phyloP scores from a whole-genome alignment of 2,329 filamentous ascomycete genomes.

The Trichoderma simmonsii region DNA sequence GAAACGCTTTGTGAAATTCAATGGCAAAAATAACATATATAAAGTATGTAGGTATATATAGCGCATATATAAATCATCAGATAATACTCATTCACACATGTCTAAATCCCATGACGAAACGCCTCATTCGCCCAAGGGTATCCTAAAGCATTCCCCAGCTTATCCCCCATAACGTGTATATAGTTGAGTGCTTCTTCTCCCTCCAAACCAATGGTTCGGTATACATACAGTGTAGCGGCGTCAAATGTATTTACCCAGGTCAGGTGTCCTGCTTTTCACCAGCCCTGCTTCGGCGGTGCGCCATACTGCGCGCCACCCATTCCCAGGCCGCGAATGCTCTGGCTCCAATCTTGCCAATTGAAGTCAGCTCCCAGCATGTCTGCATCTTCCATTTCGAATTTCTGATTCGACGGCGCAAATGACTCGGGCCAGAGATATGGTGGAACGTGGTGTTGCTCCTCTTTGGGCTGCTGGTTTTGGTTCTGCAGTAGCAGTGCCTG shows the following conservation, averaged over 20 bases:
- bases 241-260: not conserved
- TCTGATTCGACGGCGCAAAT: conserved; percentile 30
- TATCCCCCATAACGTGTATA: not conserved
- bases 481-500: conserved; percentile 22
- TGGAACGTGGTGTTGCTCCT: conserved; percentile 36
- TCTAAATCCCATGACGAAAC: conserved; percentile 15
- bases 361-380: conserved; percentile 44
- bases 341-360: conserved; percentile 50
- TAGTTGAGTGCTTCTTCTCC: not conserved
- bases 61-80: not conserved
- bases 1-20: not conserved
- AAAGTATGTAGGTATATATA: not conserved
- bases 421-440: conserved; percentile 43
- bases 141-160: not conserved
- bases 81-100: not conserved
- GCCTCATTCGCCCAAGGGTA: conserved; percentile 13
- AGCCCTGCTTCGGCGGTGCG: conserved; percentile 24
- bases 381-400: conserved; percentile 32
- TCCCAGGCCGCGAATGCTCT: conserved; percentile 40
- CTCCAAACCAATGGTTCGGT: not conserved
- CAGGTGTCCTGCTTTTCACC: conserved; percentile 18
- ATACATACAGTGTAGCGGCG: not conserved
- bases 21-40: not conserved
- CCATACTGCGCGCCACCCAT: conserved; percentile 30
- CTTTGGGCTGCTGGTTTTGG: conserved; percentile 29